Evolutionary conservation across 495 filamentous ascomycete species (phyloP).

Genomic region (Platismatia glauca): DNA sequence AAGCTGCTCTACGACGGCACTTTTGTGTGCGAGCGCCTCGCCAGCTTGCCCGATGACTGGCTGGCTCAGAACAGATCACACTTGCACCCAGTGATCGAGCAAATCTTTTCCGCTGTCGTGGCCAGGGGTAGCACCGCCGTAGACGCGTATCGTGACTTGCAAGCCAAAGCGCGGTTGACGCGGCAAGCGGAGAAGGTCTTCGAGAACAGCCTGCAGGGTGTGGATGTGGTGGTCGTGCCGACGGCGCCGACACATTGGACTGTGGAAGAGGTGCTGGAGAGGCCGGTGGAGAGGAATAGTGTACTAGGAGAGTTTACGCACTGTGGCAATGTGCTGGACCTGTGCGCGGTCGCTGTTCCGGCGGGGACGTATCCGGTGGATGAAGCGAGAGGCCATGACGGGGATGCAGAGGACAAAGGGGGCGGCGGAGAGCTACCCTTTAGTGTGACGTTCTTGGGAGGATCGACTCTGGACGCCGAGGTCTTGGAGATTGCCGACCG

Average conservation of each 20-base stretch:
- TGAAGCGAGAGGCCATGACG: background rate
- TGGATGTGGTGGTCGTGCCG: constrained; percentile 53
- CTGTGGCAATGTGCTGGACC: constrained; percentile 54
- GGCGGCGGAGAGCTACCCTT: constrained; percentile 40
- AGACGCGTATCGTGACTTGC: constrained; percentile 45
- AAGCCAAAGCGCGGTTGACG: constrained; percentile 36
- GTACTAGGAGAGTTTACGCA: constrained; percentile 54
- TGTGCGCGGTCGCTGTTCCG: constrained; percentile 52
- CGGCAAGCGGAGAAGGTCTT: constrained; percentile 40
- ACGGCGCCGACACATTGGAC: constrained; percentile 51
- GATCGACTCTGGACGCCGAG: constrained; percentile 45
- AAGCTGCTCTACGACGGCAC: constrained; percentile 47
- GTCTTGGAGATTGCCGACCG: constrained; percentile 44
- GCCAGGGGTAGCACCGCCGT: constrained; percentile 38
- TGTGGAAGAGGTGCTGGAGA: constrained; percentile 44
- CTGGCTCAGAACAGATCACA: constrained; percentile 28
- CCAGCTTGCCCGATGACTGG: constrained; percentile 36
- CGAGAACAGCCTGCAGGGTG: constrained; percentile 31
- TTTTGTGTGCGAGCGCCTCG: constrained; percentile 48
- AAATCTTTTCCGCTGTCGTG: constrained; percentile 40
- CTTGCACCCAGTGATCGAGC: constrained; percentile 47
- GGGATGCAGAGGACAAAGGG: constrained; percentile 11
- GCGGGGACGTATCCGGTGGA: constrained; percentile 37
- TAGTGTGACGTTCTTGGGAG: constrained; percentile 53
- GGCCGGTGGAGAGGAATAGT: constrained; percentile 47